Conservation (phyloP, 331 rosid genomes). For the Acacia pycnantha region DNA sequence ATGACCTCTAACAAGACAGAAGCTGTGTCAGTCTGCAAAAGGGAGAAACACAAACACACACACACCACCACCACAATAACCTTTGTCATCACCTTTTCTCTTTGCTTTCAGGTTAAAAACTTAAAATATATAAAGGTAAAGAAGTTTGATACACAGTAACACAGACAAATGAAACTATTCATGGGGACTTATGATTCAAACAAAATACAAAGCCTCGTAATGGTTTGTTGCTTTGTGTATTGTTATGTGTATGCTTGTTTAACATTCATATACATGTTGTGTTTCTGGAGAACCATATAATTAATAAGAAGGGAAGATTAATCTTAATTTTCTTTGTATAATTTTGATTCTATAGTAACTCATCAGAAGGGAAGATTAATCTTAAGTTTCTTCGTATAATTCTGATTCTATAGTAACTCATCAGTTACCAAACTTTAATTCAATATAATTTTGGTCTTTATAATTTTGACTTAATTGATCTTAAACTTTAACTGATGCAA, state of each 20-base stretch:
- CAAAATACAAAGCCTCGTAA: neutral
- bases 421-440: too few relatives aligned
- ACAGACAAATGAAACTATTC: constrained; percentile 19
- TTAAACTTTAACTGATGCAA: too few relatives aligned
- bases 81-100: constrained; percentile 36
- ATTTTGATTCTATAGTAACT: too few relatives aligned
- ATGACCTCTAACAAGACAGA: constrained; percentile 87
- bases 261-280: neutral
- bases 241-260: neutral
- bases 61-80: constrained; percentile 32
- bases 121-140: neutral
- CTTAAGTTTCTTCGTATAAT: too few relatives aligned
- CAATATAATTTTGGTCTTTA: too few relatives aligned
- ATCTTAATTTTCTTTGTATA: too few relatives aligned
- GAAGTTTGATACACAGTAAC: constrained; percentile 15
- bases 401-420: too few relatives aligned
- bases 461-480: too few relatives aligned
- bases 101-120: constrained; percentile 33
- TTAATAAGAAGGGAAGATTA: neutral
- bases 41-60: constrained; percentile 30
- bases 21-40: constrained; percentile 98
- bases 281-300: neutral
- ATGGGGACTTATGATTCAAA: constrained; percentile 6
- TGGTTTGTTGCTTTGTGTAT: neutral
- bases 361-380: neutral